phyloP scores from a whole-genome alignment of 106 monocot genomes.

The Acanthochlamys bracteata region DNA sequence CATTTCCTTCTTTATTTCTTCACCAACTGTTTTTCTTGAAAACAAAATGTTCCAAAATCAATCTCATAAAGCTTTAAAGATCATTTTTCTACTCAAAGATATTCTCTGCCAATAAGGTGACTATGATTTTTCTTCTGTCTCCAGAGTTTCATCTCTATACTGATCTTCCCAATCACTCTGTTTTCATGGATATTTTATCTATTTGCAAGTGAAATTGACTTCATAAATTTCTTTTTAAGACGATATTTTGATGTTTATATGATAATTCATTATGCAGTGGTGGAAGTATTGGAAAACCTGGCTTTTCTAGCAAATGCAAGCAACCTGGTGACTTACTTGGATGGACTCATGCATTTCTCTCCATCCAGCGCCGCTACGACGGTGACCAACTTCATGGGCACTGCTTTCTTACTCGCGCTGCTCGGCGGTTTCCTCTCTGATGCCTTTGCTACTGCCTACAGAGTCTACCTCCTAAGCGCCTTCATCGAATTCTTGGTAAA shows the following conservation, averaged over 20 bases:
- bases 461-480: slow-evolving; percentile 56
- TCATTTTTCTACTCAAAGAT: too few relatives aligned
- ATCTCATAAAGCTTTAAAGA: too few relatives aligned
- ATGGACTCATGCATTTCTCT: slow-evolving; percentile 56
- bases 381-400: slow-evolving; percentile 95
- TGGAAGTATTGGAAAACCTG: slow-evolving; percentile 82
- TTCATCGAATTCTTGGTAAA: slow-evolving; percentile 55
- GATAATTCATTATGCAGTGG: slow-evolving; percentile 28
- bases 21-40: too few relatives aligned
- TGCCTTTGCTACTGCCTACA: slow-evolving; percentile 58
- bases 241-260: neutral
- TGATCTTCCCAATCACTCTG: too few relatives aligned
- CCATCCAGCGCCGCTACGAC: slow-evolving; percentile 48
- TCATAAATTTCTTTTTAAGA: neutral
- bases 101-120: too few relatives aligned
- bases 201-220: too few relatives aligned
- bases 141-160: too few relatives aligned
- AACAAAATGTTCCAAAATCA: too few relatives aligned
- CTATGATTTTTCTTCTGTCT: too few relatives aligned
- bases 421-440: slow-evolving; percentile 87
- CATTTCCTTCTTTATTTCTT: neutral
- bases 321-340: slow-evolving; percentile 70
- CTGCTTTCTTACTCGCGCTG: slow-evolving; percentile 76
- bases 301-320: slow-evolving; percentile 77
- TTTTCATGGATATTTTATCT: too few relatives aligned